Conservation (phyloP, 2,329 filamentous ascomycete genomes). For the Myriosclerotinia duriaeana region DNA sequence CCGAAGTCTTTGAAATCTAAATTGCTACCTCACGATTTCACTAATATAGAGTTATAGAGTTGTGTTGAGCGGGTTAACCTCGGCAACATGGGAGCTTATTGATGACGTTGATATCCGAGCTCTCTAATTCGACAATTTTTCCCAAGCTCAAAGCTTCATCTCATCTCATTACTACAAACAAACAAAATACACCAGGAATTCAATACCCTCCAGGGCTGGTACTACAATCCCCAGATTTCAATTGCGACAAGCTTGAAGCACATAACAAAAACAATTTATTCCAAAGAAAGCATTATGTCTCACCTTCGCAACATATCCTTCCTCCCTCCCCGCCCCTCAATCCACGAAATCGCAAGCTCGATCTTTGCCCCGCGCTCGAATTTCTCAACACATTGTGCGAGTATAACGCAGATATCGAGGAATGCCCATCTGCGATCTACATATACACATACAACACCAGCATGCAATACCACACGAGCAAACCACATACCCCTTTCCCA, state of each 20-base stretch:
- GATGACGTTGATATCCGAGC: constrained; percentile 9
- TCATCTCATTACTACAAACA: neutral
- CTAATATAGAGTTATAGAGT: neutral
- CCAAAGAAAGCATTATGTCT: constrained; percentile 4
- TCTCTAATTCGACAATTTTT: constrained; percentile 12
- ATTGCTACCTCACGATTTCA: no score
- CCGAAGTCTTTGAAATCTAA: no score
- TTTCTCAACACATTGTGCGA: neutral
- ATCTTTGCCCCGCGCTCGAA: constrained; percentile 29
- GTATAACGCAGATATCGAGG: neutral
- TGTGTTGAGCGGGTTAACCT: neutral
- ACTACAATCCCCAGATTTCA: neutral
- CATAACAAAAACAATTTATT: neutral
- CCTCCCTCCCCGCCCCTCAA: constrained; percentile 32
- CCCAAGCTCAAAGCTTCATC: constrained; percentile 2
- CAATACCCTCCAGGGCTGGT: neutral
- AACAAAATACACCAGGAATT: neutral
- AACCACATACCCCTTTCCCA: neutral
- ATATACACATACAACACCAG: neutral
- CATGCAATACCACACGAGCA: no score
- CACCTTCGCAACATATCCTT: constrained; percentile 17
- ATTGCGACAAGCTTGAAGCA: no score
- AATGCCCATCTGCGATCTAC: neutral
- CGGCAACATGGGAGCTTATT: neutral
- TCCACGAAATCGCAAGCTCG: constrained; percentile 33